A percentile compares a stretch with the other conserved stretches of the same genome.
phyloP scores from a whole-genome alignment of 2,329 filamentous ascomycete genomes.

The Pseudopyricularia cyperi region DNA sequence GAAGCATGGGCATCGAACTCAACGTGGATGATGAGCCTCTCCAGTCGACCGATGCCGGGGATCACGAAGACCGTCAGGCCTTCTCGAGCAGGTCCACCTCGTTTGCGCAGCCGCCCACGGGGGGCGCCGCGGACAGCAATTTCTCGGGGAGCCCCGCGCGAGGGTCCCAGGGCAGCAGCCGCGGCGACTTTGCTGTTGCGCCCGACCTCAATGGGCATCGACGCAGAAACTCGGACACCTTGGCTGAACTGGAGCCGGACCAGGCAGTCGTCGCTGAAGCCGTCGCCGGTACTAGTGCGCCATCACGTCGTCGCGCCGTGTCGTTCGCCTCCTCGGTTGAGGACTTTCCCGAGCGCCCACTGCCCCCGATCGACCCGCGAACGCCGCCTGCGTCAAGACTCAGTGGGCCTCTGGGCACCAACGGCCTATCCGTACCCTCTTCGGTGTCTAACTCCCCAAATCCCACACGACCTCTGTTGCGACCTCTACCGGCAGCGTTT shows the following conservation, averaged over 20 bases:
- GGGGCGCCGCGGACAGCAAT: not conserved
- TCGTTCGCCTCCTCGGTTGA: not conserved
- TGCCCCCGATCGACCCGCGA: not conserved
- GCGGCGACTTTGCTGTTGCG: not conserved
- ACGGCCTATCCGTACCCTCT: not conserved
- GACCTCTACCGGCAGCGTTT: not conserved
- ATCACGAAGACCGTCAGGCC: not conserved
- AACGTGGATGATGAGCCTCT: not conserved
- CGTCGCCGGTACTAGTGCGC: not conserved
- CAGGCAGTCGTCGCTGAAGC: not conserved
- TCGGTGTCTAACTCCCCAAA: not conserved
- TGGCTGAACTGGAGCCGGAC: not conserved
- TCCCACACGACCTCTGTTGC: not conserved
- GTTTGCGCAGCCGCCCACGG: not conserved
- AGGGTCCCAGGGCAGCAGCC: not conserved
- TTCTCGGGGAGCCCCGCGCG: not conserved
- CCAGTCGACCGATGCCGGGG: not conserved
- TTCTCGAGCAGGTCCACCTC: not conserved
- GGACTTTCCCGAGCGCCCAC: not conserved
- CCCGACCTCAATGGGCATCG: not conserved
- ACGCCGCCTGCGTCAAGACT: not conserved
- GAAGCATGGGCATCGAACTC: constrained; percentile 34
- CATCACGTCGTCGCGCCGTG: not conserved
- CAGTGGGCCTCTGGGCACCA: not conserved
- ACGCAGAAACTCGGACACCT: not conserved